These are phyloP conservation scores for Lunasporangiospora selenospora DNA, from an alignment of 192 early-diverging fungal species.

Conservation along the genomic window DNA sequence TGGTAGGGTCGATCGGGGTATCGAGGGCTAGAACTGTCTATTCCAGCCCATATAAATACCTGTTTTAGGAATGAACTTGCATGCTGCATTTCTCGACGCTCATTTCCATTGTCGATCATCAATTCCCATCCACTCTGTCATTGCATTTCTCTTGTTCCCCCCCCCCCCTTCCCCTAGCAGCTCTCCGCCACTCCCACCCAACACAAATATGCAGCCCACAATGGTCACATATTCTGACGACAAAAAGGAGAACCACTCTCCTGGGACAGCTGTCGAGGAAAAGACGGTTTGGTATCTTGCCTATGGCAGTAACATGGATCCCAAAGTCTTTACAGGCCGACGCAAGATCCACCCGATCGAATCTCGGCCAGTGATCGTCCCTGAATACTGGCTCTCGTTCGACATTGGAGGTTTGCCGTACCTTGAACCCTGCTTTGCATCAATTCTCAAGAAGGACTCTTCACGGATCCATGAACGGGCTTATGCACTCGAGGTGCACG, in stretches of 20 bases:
- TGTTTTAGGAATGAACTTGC: too few species aligned
- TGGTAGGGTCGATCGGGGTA: too few species aligned
- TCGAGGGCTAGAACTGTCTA: too few species aligned
- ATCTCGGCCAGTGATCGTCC: slow-evolving; percentile 25
- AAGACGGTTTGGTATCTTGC: slow-evolving; percentile 31
- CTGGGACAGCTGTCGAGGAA: too few species aligned
- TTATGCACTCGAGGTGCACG: slow-evolving; percentile 40
- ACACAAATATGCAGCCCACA: neutral
- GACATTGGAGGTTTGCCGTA: slow-evolving; percentile 40
- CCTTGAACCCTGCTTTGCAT: slow-evolving; percentile 47
- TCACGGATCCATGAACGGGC: slow-evolving; percentile 5
- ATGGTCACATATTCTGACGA: too few species aligned
- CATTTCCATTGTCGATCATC: neutral
- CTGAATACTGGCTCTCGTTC: slow-evolving; percentile 45
- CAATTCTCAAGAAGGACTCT: slow-evolving; percentile 22
- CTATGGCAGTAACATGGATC: slow-evolving; percentile 47
- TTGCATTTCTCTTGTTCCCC: neutral
- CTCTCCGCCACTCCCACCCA: neutral
- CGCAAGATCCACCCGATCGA: slow-evolving; percentile 41
- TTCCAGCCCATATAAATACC: too few species aligned
- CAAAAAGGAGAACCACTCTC: too few species aligned
- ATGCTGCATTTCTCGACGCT: neutral
- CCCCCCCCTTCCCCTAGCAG: neutral
- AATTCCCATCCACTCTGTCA: neutral
- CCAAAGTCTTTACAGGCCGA: slow-evolving; percentile 30